Conservation (phyloP, 768 basidiomycete genomes). For the Calocera viscosa region DNA sequence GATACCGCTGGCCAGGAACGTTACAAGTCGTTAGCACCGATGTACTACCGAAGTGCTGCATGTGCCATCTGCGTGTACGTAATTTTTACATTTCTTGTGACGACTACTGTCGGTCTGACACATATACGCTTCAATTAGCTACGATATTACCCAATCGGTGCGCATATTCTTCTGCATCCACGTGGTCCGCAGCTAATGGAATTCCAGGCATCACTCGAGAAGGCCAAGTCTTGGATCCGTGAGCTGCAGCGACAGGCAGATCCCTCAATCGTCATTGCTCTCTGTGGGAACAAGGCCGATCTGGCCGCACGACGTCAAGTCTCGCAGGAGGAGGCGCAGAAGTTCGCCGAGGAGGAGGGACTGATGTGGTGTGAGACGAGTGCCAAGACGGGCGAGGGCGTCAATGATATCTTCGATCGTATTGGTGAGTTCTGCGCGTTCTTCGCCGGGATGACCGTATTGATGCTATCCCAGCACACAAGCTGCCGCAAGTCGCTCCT, state of each 20-base stretch:
- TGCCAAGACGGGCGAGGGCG: constrained; percentile 80
- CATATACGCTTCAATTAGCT: constrained; percentile 18
- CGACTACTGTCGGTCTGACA: background rate
- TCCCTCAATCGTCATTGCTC: constrained; percentile 88
- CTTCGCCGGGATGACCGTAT: background rate
- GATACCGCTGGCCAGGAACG: constrained; percentile 94
- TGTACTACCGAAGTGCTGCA: constrained; percentile 94
- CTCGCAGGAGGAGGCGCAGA: constrained; percentile 75
- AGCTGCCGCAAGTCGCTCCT: background rate
- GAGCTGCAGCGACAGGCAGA: constrained; percentile 97
- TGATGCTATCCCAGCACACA: background rate
- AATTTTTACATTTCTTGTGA: background rate
- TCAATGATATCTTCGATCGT: constrained; percentile 70
- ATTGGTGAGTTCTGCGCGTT: constrained; percentile 47
- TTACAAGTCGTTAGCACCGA: constrained; percentile 77
- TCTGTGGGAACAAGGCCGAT: constrained; percentile 94
- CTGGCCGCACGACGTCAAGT: constrained; percentile 74
- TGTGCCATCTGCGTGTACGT: constrained; percentile 82
- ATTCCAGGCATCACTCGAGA: constrained; percentile 65
- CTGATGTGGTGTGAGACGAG: constrained; percentile 87
- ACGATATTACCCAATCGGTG: constrained; percentile 75
- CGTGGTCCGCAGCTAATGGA: background rate
- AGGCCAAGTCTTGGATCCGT: constrained; percentile 90
- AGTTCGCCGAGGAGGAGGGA: constrained; percentile 85
- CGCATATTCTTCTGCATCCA: background rate